Base-by-base conservation (phyloP, 179 eudicot species). In the Heliamphora pulchella region DNA sequence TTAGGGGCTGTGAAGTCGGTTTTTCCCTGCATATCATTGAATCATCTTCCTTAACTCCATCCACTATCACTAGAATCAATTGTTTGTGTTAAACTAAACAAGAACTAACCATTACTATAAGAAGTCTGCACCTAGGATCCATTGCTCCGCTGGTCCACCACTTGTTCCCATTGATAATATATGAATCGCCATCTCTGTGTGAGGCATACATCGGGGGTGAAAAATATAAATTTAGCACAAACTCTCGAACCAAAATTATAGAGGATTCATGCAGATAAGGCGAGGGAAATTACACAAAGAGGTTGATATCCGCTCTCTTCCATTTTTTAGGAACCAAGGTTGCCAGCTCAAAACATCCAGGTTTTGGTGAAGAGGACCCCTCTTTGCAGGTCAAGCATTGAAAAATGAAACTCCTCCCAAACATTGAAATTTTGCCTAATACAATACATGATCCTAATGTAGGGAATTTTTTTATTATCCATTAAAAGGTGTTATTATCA, bases 121-220 rank as follows among this genome's bases (percentile, higher is more conserved):
- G 97, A 76, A 96, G 78, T 84, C 88, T 94, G 90, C 99, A 96
- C 85, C 99, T 90, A 81, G 99, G 97, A 89, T 96, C 99, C 99
- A 96, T 96, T 53, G 99, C 99, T 84, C 98, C 99, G 82, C 99
- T 96, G 15, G 99, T 94, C 98, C 99, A 96, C 99, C 98, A 96
- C 83, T 96, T 94, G 59, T 83, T 92, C 65, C 99, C 99, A 77
- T 92, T 96, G 63, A 96, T 92, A 78, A 96, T 83, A 83, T 94
- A 96, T 3, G 86, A 87, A 77, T 92, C 99, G 55, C 94, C 99
- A 68, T 96, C 87, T 80, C 98, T 96, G 87, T 75, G 80, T 58
- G 80, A 76, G 64, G 61, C 65, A 66, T 3, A 17, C 4, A 44
- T 0, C 0, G 1, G 15, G 5, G n/a, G 53, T 46, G 17, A 14